phyloP scores from a whole-genome alignment of 768 basidiomycete genomes.

The Crepidotus variabilis region DNA sequence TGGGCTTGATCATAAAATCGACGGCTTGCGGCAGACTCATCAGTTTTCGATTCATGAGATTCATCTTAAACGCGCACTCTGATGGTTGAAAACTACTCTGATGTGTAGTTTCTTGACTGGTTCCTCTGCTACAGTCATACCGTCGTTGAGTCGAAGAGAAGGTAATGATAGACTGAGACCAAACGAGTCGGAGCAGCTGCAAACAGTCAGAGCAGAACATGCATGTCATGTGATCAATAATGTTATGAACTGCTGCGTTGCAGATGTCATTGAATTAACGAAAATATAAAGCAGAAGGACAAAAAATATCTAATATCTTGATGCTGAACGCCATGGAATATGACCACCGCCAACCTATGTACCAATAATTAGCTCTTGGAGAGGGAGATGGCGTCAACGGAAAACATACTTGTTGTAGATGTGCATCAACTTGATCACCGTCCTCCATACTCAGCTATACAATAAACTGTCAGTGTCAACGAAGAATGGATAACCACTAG shows the following conservation, averaged over 20 bases:
- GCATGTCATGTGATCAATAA: no score
- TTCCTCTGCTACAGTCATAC: constrained; percentile 4
- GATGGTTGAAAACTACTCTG: constrained; percentile 10
- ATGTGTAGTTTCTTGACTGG: constrained; percentile 13
- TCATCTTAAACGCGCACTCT: constrained; percentile 8
- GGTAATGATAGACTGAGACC: not conserved
- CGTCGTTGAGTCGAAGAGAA: not conserved
- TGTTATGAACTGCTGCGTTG: no score
- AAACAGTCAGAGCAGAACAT: no score
- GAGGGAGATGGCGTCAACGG: not conserved
- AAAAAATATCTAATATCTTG: no score
- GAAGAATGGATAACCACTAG: not conserved
- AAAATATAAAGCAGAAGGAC: no score
- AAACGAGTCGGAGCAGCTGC: no score
- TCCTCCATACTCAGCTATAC: constrained; percentile 55
- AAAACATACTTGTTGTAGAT: constrained; percentile 47
- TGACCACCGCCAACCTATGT: no score
- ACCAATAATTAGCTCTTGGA: not conserved
- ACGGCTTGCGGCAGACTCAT: constrained; percentile 8
- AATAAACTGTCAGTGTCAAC: not conserved
- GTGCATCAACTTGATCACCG: constrained; percentile 58
- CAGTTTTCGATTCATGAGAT: no score
- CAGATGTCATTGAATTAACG: no score
- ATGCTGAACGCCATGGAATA: no score
- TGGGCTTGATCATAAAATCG: constrained; percentile 13